Conservation (phyloP, 2,329 filamentous ascomycete genomes). For the Tolypocladium amazonense region DNA sequence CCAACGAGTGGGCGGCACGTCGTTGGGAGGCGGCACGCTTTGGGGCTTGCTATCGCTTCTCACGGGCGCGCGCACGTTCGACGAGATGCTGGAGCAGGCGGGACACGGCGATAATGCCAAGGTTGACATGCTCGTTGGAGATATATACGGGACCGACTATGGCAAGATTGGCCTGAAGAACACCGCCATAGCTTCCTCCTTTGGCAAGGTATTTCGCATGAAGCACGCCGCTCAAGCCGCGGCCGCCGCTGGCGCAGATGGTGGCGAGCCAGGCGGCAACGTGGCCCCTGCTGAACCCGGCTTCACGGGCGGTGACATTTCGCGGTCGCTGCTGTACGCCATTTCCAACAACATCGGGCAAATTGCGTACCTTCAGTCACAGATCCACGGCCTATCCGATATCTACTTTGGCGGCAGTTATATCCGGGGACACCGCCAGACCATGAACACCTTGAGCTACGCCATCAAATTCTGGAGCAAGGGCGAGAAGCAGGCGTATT, state of each 20-base stretch:
- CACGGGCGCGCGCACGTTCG: slow-evolving; percentile 90
- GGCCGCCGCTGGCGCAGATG: slow-evolving; percentile 66
- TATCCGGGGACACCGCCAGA: slow-evolving; percentile 91
- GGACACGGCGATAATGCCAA: slow-evolving; percentile 84
- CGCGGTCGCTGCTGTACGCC: slow-evolving; percentile 82
- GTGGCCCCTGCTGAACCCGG: slow-evolving; percentile 23
- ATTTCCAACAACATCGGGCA: slow-evolving; percentile 98
- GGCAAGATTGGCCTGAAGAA: slow-evolving; percentile 93
- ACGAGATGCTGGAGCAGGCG: slow-evolving; percentile 91
- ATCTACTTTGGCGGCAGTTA: slow-evolving; percentile 98
- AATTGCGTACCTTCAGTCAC: slow-evolving; percentile 93
- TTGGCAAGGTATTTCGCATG: slow-evolving; percentile 93
- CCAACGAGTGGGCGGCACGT: slow-evolving; percentile 87
- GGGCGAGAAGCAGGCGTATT: slow-evolving; percentile 89
- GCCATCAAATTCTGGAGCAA: slow-evolving; percentile 98
- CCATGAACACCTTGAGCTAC: slow-evolving; percentile 94
- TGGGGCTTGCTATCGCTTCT: slow-evolving; percentile 90
- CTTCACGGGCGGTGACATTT: slow-evolving; percentile 79
- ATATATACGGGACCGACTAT: slow-evolving; percentile 96
- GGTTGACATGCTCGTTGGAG: slow-evolving; percentile 93
- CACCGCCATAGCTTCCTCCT: slow-evolving; percentile 89
- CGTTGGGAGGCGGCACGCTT: slow-evolving; percentile 89
- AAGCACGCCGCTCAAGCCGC: slow-evolving; percentile 78
- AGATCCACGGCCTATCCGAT: slow-evolving; percentile 80
- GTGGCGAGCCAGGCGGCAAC: slow-evolving; percentile 39